Percentiles rank a stretch among this genome's conserved stretches.
These are phyloP conservation scores for Epithele typhae DNA, from an alignment of 768 basidiomycete species.

Conservation along the genomic window DNA sequence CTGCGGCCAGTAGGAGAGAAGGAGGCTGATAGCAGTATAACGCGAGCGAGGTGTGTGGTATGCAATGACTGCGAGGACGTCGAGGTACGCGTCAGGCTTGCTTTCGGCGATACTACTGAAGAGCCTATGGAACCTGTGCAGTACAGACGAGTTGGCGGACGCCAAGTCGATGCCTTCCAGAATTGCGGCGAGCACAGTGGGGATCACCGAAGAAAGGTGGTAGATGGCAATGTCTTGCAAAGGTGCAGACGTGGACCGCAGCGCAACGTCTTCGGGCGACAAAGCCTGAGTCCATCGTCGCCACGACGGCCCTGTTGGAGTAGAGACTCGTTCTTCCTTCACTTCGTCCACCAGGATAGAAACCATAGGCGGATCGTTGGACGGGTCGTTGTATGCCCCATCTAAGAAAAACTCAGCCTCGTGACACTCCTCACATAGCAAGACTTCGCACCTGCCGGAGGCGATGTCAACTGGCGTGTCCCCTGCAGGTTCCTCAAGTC, in stretches of 20 bases:
- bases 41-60: constrained; percentile 56
- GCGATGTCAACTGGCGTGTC: constrained; percentile 9
- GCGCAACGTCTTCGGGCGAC: constrained; percentile 6
- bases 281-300: constrained; percentile 18
- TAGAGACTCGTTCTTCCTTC: constrained; percentile 18
- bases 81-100: constrained; percentile 68
- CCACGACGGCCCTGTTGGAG: constrained; percentile 15
- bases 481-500: constrained; percentile 34
- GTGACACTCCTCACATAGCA: background rate
- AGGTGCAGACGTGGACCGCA: constrained; percentile 51
- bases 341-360: constrained; percentile 61
- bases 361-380: constrained; percentile 34
- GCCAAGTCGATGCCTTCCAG: constrained; percentile 50
- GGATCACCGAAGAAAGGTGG: constrained; percentile 55
- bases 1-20: constrained; percentile 64
- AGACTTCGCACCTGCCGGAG: constrained; percentile 14
- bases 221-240: constrained; percentile 52
- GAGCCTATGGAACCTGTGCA: constrained; percentile 50
- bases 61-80: constrained; percentile 68
- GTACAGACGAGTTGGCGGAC: constrained; percentile 30
- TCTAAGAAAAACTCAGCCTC: constrained; percentile 3
- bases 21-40: constrained; percentile 47
- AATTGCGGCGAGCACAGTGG: constrained; percentile 59
- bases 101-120: constrained; percentile 46
- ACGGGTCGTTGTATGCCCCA: constrained; percentile 4